Conservation (phyloP, 108 stramenopile species). For the Skeletonema tropicum region DNA sequence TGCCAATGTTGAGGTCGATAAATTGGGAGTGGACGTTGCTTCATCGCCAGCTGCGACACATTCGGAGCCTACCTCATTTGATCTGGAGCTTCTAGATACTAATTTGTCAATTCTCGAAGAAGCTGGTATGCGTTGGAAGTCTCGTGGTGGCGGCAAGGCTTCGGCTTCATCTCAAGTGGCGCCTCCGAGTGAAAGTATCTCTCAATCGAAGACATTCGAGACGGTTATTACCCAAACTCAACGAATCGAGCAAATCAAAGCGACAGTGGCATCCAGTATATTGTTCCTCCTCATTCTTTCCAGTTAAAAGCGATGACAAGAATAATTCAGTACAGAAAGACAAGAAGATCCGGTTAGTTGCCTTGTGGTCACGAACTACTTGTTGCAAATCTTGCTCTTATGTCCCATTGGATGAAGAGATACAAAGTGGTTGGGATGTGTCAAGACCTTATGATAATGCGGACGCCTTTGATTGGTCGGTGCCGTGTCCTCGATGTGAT, state of each 20-base stretch:
- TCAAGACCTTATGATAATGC: slow-evolving; percentile 34
- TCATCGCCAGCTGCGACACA: slow-evolving; percentile 11
- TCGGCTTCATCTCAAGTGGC: slow-evolving; percentile 11
- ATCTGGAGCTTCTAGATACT: slow-evolving; percentile 60
- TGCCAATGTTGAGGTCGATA: slow-evolving; percentile 24
- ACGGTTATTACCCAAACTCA: slow-evolving; percentile 28
- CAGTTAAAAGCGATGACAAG: neutral
- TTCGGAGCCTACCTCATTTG: slow-evolving; percentile 7
- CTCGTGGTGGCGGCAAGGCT: slow-evolving; percentile 16
- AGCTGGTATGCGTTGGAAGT: slow-evolving; percentile 73
- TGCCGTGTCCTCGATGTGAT: slow-evolving; percentile 76
- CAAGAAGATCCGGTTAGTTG: slow-evolving; percentile 50
- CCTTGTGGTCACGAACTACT: slow-evolving; percentile 78
- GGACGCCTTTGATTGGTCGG: slow-evolving; percentile 42
- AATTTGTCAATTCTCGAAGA: slow-evolving; percentile 63
- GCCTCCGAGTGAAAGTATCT: slow-evolving; percentile 10
- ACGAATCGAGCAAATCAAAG: slow-evolving; percentile 27
- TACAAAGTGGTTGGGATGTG: slow-evolving; percentile 84
- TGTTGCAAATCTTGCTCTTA: slow-evolving; percentile 74
- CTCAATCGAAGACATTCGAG: slow-evolving; percentile 47
- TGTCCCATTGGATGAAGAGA: slow-evolving; percentile 86
- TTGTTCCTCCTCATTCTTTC: slow-evolving; percentile 73
- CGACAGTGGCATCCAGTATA: slow-evolving; percentile 70
- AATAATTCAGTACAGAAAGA: neutral
- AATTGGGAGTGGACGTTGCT: slow-evolving; percentile 36